These are phyloP conservation scores for Plenodomus tracheiphilus DNA, from an alignment of 2,329 filamentous ascomycete genomes.

Conservation along the genomic window DNA sequence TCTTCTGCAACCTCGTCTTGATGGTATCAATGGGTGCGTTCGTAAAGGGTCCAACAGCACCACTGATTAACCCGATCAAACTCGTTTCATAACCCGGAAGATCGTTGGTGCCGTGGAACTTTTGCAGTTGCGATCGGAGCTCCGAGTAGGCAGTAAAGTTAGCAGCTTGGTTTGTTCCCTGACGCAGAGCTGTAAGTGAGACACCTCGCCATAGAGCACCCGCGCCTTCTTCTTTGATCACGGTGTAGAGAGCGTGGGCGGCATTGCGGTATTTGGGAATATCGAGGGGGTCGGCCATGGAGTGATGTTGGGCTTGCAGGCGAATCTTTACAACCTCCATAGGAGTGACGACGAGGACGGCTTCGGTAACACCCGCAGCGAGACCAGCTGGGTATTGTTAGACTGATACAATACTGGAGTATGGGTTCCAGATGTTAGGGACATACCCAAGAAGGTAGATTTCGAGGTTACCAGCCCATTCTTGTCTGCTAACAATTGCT, in stretches of 20 bases:
- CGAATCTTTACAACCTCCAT: slow-evolving; percentile 99
- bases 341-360: slow-evolving; percentile 91
- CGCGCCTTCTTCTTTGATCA: slow-evolving; percentile 86
- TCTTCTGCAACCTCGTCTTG: slow-evolving; percentile 94
- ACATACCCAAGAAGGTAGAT: slow-evolving; percentile 71
- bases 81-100: slow-evolving; percentile 91
- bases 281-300: slow-evolving; percentile 94
- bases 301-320: slow-evolving; percentile 96
- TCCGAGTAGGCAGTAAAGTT: slow-evolving; percentile 99
- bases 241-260: slow-evolving; percentile 79
- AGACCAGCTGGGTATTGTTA: slow-evolving; percentile 68
- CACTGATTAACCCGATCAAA: slow-evolving; percentile 84
- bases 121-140: slow-evolving; percentile 78
- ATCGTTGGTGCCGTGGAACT: slow-evolving; percentile 70
- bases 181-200: slow-evolving; percentile 85
- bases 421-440: background rate
- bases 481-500: slow-evolving; percentile 74
- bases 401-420: background rate
- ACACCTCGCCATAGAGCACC: slow-evolving; percentile 92
- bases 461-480: slow-evolving; percentile 69
- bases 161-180: slow-evolving; percentile 91
- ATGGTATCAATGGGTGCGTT: slow-evolving; percentile 99
- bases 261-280: slow-evolving; percentile 97
- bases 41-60: slow-evolving; percentile 92
- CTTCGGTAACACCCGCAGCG: slow-evolving; percentile 91